Evolutionary conservation across 306 rosid genomes (phyloP), one percentile per base, ranked within the genome.

Genomic region (Coriaria nepalensis): DNA sequence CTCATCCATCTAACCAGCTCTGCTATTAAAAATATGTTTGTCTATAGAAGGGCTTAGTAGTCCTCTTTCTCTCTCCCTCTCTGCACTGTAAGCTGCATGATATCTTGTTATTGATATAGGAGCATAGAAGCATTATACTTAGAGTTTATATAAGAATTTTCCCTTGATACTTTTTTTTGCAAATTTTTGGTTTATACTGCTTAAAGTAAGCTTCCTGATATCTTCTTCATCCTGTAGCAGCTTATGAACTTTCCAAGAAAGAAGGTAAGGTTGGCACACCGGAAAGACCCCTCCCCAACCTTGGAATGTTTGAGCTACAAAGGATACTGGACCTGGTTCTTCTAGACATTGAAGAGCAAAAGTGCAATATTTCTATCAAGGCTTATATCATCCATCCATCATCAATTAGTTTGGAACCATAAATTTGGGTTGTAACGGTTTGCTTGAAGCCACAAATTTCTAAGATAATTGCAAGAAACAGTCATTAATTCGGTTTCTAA

Each of bases 311-410:
- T 92, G 64, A 86, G 98, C 74, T 92, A 92, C 79, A 64, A 93
- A 82, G 98, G 98, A 70, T 92, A 92, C 72, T 92, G 98, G 98
- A 92, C 98, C 13, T 72, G 67, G 96, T 86, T 64, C 93, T 92
- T 47, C 66, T 92, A 29, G 99, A 92, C 70, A 86, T 71, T 92
- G 75, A 86, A 92, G 54, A 86, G 69, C 99, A 92, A 34, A 92
- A 86, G 83, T 96, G 93, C 48, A 92, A 92, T 64, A 92, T 92
- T 49, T 92, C 96, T 6, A 92, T 92, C 49, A 92, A 86, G 88
- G 98, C 85, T 49, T 61, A 68, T 45, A 5, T 60, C 29, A 20
- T 20, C 29, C 29, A 20, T 20, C 1, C 29, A 20, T 20, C 29
- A 20, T 20, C 29, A 20, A 1, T 20, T 20, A 20, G 3, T 20